A percentile compares a stretch with the other conserved stretches of the same genome.
Conservation (phyloP, 371 early-diverging fungal species). For the Capillidium rhysosporum region DNA sequence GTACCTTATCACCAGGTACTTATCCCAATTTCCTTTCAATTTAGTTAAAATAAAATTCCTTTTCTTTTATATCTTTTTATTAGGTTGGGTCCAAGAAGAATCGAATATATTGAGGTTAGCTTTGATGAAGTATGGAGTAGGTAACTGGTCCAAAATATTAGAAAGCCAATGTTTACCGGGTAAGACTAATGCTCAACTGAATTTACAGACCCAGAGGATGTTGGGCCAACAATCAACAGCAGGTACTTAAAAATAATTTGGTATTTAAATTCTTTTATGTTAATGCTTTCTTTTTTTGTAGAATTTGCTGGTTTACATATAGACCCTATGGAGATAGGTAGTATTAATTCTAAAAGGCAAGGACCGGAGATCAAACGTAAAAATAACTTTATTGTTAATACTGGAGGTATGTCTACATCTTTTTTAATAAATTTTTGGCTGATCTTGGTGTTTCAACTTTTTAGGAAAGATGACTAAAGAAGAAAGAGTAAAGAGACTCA, state of each 20-base stretch:
- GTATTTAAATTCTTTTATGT: too few relatives aligned
- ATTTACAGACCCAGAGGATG: conserved; percentile 78
- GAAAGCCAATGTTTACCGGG: conserved; percentile 70
- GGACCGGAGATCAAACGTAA: conserved; percentile 69
- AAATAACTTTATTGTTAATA: conserved; percentile 77
- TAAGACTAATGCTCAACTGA: conserved; percentile 87
- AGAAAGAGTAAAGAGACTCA: too few relatives aligned
- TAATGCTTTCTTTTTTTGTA: conserved; percentile 7
- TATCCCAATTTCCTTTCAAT: neutral
- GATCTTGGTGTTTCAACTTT: too few relatives aligned
- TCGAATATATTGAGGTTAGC: conserved; percentile 63
- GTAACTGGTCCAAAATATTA: conserved; percentile 86
- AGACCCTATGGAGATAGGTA: conserved; percentile 65
- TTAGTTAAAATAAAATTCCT: neutral
- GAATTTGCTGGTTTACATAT: conserved; percentile 84
- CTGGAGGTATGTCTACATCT: conserved; percentile 27
- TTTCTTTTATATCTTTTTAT: too few relatives aligned
- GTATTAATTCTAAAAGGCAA: conserved; percentile 51
- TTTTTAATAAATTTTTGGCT: too few relatives aligned
- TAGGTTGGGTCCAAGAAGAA: conserved; percentile 74
- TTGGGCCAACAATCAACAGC: conserved; percentile 87
- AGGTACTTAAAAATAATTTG: conserved; percentile 21
- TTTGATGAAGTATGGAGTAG: conserved; percentile 72
- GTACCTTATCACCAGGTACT: conserved; percentile 66
- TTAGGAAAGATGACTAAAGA: too few relatives aligned